Percentiles rank a stretch among this genome's conserved stretches.
Evolutionary conservation across 2,329 filamentous ascomycete genomes (phyloP).

Genomic region (Zymoseptoria brevis): DNA sequence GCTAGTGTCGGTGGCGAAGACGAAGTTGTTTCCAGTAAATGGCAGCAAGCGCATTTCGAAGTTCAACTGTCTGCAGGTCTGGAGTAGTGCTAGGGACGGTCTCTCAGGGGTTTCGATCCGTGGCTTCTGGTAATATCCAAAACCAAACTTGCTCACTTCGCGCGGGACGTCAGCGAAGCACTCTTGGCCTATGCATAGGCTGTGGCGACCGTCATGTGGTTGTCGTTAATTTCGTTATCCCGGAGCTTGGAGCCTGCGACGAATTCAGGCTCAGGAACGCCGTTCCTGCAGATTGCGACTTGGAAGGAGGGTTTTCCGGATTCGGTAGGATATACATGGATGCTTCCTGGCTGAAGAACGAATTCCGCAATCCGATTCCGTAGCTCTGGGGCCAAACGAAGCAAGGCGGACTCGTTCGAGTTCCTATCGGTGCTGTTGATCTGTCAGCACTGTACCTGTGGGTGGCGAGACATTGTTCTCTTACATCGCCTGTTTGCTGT

Average conservation of each 20-base stretch:
- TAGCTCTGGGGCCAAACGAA: neutral
- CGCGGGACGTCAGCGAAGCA: neutral
- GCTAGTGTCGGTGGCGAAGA: neutral
- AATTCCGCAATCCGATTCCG: neutral
- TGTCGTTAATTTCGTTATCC: neutral
- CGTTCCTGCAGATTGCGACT: neutral
- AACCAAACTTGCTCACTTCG: too few relatives aligned
- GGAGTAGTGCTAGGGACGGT: conserved; percentile 99
- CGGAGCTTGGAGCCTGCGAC: neutral
- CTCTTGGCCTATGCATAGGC: neutral
- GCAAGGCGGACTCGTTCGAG: neutral
- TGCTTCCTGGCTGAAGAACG: neutral
- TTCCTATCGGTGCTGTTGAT: neutral
- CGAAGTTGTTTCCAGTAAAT: neutral
- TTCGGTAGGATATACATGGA: neutral
- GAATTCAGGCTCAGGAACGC: neutral
- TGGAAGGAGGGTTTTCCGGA: neutral
- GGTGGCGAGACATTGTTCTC: neutral
- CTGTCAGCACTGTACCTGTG: neutral
- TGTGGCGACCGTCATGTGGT: neutral
- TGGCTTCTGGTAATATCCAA: too few relatives aligned
- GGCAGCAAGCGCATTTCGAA: neutral
- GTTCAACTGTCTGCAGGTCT: conserved; percentile 74
- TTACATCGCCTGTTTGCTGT: neutral
- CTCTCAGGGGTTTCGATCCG: conserved; percentile 36